A percentile compares a stretch with the other conserved stretches of the same genome.
Evolutionary conservation across 345 rosid genomes (phyloP).

Genomic region (Lumnitzera littorea): DNA sequence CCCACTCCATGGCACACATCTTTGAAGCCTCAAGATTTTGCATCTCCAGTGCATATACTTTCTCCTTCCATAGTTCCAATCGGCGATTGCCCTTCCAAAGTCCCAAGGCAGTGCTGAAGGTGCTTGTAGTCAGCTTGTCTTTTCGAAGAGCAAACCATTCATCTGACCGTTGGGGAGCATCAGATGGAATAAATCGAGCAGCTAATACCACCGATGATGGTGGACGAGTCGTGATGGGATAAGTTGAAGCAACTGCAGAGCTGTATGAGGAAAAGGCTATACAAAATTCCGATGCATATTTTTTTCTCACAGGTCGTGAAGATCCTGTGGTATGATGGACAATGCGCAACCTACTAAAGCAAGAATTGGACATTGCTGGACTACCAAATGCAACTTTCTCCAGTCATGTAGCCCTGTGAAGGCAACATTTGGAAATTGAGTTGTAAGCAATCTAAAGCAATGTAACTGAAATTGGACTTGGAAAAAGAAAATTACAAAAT

Average conservation of each 20-base stretch:
- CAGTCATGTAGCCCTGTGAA: no score
- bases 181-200: slow-evolving; percentile 36
- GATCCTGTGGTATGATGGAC: slow-evolving; percentile 14
- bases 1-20: slow-evolving; percentile 75
- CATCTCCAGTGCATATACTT: slow-evolving; percentile 46
- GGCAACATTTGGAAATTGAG: no score
- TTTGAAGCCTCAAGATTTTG: slow-evolving; percentile 27
- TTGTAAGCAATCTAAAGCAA: no score
- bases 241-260: slow-evolving; percentile 16
- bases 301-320: slow-evolving; percentile 13
- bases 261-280: slow-evolving; percentile 22
- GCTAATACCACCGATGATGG: slow-evolving; percentile 35
- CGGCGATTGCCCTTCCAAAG: slow-evolving; percentile 87
- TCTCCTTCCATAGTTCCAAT: slow-evolving; percentile 83
- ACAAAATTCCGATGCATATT: slow-evolving; percentile 15
- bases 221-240: slow-evolving; percentile 21
- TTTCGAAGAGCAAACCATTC: slow-evolving; percentile 87
- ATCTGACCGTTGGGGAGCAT: slow-evolving; percentile 74
- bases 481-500: no score
- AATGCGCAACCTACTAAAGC: slow-evolving; percentile 21
- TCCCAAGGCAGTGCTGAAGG: slow-evolving; percentile 90
- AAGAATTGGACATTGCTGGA: slow-evolving; percentile 16
- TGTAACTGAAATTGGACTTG: no score
- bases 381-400: no score
- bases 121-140: slow-evolving; percentile 84